Conservation (phyloP, 208 protist genomes). For the Leishmania mexicana region DNA sequence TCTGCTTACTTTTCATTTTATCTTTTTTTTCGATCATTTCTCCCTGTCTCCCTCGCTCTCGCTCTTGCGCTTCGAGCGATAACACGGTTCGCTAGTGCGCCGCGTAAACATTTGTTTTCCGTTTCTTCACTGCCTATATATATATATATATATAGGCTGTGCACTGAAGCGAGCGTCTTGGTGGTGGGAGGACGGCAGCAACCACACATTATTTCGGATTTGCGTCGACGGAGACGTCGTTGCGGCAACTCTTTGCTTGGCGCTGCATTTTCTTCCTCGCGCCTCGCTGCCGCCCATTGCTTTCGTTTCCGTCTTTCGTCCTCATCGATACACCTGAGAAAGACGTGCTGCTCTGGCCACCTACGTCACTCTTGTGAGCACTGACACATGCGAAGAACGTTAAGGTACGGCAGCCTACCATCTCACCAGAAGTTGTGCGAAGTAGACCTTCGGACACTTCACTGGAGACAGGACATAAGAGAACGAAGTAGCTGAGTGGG, state of each 20-base stretch:
- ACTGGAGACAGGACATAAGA: not conserved
- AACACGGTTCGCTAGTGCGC: not conserved
- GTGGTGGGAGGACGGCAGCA: not conserved
- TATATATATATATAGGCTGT: not conserved
- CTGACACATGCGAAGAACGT: not conserved
- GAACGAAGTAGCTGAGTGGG: not conserved
- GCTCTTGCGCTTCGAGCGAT: no score
- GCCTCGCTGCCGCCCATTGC: not conserved
- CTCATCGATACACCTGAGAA: not conserved
- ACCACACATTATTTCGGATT: not conserved
- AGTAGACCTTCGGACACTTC: not conserved
- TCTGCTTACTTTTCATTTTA: not conserved
- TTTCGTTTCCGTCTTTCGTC: not conserved
- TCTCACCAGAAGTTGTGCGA: not conserved
- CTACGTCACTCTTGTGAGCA: not conserved
- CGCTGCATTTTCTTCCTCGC: not conserved
- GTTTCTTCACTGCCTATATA: no score
- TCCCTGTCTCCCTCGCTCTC: no score
- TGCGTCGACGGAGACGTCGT: not conserved
- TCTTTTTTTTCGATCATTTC: not conserved
- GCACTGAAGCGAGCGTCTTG: not conserved
- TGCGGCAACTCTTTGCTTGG: not conserved
- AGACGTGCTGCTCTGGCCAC: not conserved
- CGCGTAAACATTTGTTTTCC: no score
- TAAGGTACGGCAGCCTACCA: not conserved